Evolutionary conservation across 78 protist genomes (phyloP), one percentile per base, ranked within the genome.

Genomic region (Dictyostelium intermedium): DNA sequence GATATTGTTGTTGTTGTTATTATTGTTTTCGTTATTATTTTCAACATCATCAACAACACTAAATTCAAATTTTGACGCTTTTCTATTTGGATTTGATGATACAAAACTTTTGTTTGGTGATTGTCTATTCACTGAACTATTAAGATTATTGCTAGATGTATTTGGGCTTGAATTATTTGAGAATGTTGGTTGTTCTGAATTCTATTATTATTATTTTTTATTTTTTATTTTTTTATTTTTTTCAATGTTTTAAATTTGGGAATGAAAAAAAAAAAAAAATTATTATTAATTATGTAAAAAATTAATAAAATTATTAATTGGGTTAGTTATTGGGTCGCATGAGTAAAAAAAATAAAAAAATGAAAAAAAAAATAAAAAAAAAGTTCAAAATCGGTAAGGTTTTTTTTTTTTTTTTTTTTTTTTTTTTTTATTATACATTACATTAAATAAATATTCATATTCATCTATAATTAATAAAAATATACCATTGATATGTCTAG

Each of bases 401-500:
- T 16, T 13, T 18, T 20, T 16, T 56, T 56, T 56, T 50, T 50
- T 50, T 50, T 50, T 50, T 50, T 50, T 50, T 56, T 56, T 20
- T 56, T 2, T 50, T 50, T 50, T 50, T 14, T 1, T 1, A 14
- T 0, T 10, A 50, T 50, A 56, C 66, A 56, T 63, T 53, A 78
- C 94, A 80, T 80, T 63, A 80, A 89, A 89, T 32, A 89, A 45
- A 70, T 70, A 89, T 37, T 89, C 94, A 89, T 79, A 89, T 50
- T 89, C 94, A 43, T 89, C 94, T n/a, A 89, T 61, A n/a, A 89
- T 80, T 25, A 89, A 70, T 78, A 89, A 69, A 66, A 89, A 80
- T 20, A 89, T 47, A 70, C 87, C 94, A 80, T 89, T 89, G 27
- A 89, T 77, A 70, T 89, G 94, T 80, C 87, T 89, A 14, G 94